Evolutionary conservation across 805 yeast species (phyloP).

Genomic region (Ogataea thermomethanolica): DNA sequence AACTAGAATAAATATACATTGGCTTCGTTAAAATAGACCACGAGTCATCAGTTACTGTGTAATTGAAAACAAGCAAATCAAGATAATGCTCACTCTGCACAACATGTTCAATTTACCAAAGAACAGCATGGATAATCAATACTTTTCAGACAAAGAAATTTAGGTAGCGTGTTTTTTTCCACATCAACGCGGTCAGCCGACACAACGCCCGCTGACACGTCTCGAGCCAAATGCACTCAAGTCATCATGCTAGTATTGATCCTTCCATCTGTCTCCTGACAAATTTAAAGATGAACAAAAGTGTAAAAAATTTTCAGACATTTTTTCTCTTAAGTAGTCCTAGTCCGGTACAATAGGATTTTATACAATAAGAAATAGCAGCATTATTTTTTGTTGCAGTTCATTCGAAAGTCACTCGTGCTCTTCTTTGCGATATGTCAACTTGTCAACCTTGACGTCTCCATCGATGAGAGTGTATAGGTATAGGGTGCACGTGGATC

Average conservation of each 20-base stretch:
- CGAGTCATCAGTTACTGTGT: too few species aligned
- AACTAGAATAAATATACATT: neutral
- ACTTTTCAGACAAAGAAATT: slow-evolving; percentile 56
- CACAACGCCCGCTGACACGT: slow-evolving; percentile 41
- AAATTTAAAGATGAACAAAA: slow-evolving; percentile 9
- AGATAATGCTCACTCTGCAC: neutral
- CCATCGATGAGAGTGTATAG: slow-evolving; percentile 78
- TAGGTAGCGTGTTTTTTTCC: slow-evolving; percentile 99
- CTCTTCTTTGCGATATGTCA: slow-evolving; percentile 54
- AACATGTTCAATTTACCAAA: slow-evolving; percentile 8
- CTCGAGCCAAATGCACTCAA: slow-evolving; percentile 99
- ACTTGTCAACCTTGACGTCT: slow-evolving; percentile 89
- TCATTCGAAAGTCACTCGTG: neutral
- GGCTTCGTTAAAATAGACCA: too few species aligned
- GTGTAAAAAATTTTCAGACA: slow-evolving; percentile 8
- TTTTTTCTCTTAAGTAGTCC: slow-evolving; percentile 3
- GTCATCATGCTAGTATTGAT: slow-evolving; percentile 60
- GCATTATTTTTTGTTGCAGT: too few species aligned
- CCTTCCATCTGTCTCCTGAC: slow-evolving; percentile 15
- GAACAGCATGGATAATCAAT: slow-evolving; percentile 1
- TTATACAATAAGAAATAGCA: neutral
- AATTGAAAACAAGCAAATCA: neutral
- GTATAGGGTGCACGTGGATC: slow-evolving; percentile 70
- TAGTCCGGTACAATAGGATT: slow-evolving; percentile 2
- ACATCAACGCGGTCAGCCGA: slow-evolving; percentile 66